Evolutionary conservation across 2,329 filamentous ascomycete genomes (phyloP), one percentile per base, ranked within the genome.

Genomic region (Trichoderma aggressivum): DNA sequence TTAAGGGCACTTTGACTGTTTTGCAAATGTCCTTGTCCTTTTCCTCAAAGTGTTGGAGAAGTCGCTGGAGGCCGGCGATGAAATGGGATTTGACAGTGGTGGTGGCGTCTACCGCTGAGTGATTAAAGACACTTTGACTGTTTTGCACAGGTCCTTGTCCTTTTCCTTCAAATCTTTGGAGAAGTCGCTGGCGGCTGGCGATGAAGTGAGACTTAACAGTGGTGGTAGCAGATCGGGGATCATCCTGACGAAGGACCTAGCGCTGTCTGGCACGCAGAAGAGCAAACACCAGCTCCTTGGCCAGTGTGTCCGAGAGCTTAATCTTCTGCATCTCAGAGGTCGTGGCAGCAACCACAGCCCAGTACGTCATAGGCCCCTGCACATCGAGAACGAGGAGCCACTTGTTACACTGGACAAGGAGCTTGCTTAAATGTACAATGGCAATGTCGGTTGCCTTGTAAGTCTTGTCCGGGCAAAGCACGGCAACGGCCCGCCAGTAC

Each of bases 191-290:
- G 1, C 70, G 21, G 26, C 65, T 68, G 8, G 73, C 66, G 2
- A 61, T 63, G 10, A 53, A 43, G 36, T 58, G 58, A 5, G 53
- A 66, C 34, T 32, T 72, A 18, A 70, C 43, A 21, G 32, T 53
- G 18, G 26, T 28, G 26, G 26, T 28, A 28, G 5, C 26, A 67
- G 53, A 18, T 14, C 26, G 34, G 1, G 59, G 36, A 6, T 65
- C 50, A 4, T 3, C 32, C n/a, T 72, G 71, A 5, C 64, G 69
- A 12, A 70, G 50, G 6, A 72, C 60, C 63, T 55, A 75, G 5
- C 72, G 73, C 32, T 71, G 70, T 24, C 72, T 65, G 30, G 70
- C 74, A 34, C 71, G 72, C 24, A 74, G 43, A 16, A 74, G 59
- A 4, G 68, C 47, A 43, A 73, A 65, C 12, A 64, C 39, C 14